Percentiles rank a stretch among this genome's conserved stretches.
phyloP scores from a whole-genome alignment of 2,329 filamentous ascomycete genomes.

The Stachybotrys elegans region DNA sequence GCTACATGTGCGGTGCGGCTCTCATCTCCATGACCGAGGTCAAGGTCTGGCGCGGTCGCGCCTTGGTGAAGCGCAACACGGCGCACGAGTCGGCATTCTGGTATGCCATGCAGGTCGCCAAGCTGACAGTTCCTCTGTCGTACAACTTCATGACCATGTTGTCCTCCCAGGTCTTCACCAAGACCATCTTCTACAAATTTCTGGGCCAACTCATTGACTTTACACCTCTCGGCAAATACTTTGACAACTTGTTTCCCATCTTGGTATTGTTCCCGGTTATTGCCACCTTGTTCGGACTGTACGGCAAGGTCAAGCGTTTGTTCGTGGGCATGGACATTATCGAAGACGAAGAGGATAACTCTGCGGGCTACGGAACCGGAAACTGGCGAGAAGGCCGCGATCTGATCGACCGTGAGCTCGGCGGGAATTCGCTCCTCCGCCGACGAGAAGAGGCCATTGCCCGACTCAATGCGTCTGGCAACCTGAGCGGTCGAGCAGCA shows the following conservation, averaged over 20 bases:
- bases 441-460: constrained; percentile 39
- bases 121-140: constrained; percentile 83
- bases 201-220: constrained; percentile 79
- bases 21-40: constrained; percentile 85
- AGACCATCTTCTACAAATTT: constrained; percentile 83
- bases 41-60: constrained; percentile 95
- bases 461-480: constrained; percentile 21
- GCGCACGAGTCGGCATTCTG: constrained; percentile 92
- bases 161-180: constrained; percentile 62
- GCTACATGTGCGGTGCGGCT: constrained; percentile 93
- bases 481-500: constrained; percentile 26
- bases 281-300: constrained; percentile 84
- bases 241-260: constrained; percentile 83
- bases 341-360: constrained; percentile 65
- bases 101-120: constrained; percentile 90
- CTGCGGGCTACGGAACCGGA: constrained; percentile 65
- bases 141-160: constrained; percentile 97
- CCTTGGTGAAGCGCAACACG: constrained; percentile 84
- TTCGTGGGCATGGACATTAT: constrained; percentile 73
- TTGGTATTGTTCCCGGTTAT: constrained; percentile 81
- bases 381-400: constrained; percentile 90
- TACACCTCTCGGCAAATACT: constrained; percentile 75
- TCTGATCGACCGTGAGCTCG: constrained; percentile 81
- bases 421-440: constrained; percentile 53
- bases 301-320: constrained; percentile 73